phyloP scores from a whole-genome alignment of 1,284 basidiomycete species.

The Boletus mariae region DNA sequence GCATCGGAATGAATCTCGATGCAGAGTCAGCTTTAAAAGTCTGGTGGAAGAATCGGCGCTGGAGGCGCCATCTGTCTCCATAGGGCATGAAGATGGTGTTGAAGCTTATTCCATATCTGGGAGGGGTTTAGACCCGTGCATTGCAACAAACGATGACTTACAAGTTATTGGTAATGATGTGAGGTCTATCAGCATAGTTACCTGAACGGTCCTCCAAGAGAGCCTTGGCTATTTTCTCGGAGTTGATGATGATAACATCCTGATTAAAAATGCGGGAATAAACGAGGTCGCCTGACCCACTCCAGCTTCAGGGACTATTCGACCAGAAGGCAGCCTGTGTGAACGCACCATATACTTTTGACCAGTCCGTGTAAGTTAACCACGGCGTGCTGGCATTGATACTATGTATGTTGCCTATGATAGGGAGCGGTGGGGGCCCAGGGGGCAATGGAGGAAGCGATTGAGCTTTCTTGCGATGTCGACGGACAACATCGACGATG shows the following conservation, averaged over 20 bases:
- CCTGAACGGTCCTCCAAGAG: slow-evolving; percentile 41
- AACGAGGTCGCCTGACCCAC: slow-evolving; percentile 26
- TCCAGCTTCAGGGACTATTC: not conserved
- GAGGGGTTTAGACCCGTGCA: not conserved
- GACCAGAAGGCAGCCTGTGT: not conserved
- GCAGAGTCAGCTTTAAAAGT: slow-evolving; percentile 25
- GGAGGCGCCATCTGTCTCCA: slow-evolving; percentile 37
- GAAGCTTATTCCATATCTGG: slow-evolving; percentile 34
- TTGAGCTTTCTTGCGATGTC: not conserved
- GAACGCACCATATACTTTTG: slow-evolving; percentile 8
- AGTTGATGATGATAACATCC: not conserved
- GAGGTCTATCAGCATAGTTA: slow-evolving; percentile 21
- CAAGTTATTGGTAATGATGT: not conserved
- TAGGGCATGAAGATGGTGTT: slow-evolving; percentile 35
- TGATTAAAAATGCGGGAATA: slow-evolving; percentile 14
- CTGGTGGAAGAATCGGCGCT: slow-evolving; percentile 37
- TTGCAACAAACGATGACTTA: not conserved
- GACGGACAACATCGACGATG: not conserved
- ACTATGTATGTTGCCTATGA: slow-evolving; percentile 17
- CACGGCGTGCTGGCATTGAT: slow-evolving; percentile 12
- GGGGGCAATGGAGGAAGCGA: not conserved
- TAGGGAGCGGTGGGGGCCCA: slow-evolving; percentile 3
- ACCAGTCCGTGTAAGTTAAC: slow-evolving; percentile 22
- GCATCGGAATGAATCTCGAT: slow-evolving; percentile 26
- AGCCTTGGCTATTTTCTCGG: not conserved